Evolutionary conservation across 2,329 filamentous ascomycete species (phyloP).

Genomic region (Pseudocercospora crystallina): DNA sequence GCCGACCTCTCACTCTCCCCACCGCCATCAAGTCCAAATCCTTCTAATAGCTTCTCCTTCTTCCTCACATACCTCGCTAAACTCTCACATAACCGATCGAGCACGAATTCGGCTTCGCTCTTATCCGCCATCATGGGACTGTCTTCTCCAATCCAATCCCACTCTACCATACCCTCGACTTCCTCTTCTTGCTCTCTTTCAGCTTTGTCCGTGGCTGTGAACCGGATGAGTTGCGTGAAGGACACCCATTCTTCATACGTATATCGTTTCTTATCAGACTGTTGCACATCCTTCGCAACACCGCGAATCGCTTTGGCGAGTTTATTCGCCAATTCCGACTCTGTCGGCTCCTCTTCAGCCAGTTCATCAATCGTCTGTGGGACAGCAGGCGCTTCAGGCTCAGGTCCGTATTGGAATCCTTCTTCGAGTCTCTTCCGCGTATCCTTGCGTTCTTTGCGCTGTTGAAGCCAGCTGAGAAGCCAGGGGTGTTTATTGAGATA

Average conservation of each 20-base stretch:
- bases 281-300: slow-evolving; percentile 63
- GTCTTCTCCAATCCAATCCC: slow-evolving; percentile 71
- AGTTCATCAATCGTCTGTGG: slow-evolving; percentile 44
- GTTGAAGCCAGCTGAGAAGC: slow-evolving; percentile 40
- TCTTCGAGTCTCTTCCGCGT: slow-evolving; percentile 42
- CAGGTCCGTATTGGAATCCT: slow-evolving; percentile 48
- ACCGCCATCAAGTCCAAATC: slow-evolving; percentile 44
- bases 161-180: slow-evolving; percentile 61
- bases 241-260: slow-evolving; percentile 83
- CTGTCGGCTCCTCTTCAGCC: slow-evolving; percentile 52
- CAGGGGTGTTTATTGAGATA: slow-evolving; percentile 52
- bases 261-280: slow-evolving; percentile 63
- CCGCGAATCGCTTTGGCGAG: slow-evolving; percentile 70
- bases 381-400: slow-evolving; percentile 24
- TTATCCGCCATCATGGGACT: slow-evolving; percentile 65
- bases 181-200: slow-evolving; percentile 50
- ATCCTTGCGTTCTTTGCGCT: slow-evolving; percentile 31
- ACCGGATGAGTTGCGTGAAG: slow-evolving; percentile 72
- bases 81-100: slow-evolving; percentile 66
- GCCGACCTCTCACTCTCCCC: not conserved
- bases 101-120: slow-evolving; percentile 65
- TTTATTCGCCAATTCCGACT: slow-evolving; percentile 56
- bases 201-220: slow-evolving; percentile 39
- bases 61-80: slow-evolving; percentile 49
- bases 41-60: slow-evolving; percentile 22